phyloP scores from a whole-genome alignment of 345 rosid genomes.

The Draba incana region DNA sequence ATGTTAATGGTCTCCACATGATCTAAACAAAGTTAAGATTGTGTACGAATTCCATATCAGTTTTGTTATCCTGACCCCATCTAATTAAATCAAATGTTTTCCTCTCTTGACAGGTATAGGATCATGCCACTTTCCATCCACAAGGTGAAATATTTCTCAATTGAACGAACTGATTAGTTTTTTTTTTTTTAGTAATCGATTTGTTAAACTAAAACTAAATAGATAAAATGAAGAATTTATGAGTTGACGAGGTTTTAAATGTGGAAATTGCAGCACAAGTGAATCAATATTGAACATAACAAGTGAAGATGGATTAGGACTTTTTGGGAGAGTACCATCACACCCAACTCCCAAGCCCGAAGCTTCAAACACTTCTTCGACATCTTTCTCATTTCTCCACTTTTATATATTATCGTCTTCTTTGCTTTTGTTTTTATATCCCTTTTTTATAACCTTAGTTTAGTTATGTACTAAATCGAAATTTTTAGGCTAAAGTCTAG shows the following conservation, averaged over 20 bases:
- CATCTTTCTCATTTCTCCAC: constrained; percentile 9
- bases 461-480: constrained; percentile 4
- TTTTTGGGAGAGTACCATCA: constrained; percentile 39
- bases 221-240: not conserved
- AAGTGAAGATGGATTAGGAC: constrained; percentile 43
- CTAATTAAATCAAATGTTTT: not conserved
- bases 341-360: constrained; percentile 42
- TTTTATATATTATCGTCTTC: constrained; percentile 20
- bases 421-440: constrained; percentile 20
- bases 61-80: not conserved
- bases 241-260: constrained; percentile 9
- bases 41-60: not conserved
- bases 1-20: not conserved
- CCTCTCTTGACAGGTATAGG: constrained; percentile 37
- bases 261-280: constrained; percentile 40
- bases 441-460: not conserved
- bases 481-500: constrained; percentile 8
- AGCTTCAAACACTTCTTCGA: constrained; percentile 38
- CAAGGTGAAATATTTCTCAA: constrained; percentile 35
- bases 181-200: not conserved
- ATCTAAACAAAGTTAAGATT: not conserved
- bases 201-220: not conserved
- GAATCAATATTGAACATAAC: constrained; percentile 41
- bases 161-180: not conserved
- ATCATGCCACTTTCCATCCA: constrained; percentile 44